Base-by-base conservation (phyloP, 2,329 filamentous ascomycete species). In the Xylaria sp. region DNA sequence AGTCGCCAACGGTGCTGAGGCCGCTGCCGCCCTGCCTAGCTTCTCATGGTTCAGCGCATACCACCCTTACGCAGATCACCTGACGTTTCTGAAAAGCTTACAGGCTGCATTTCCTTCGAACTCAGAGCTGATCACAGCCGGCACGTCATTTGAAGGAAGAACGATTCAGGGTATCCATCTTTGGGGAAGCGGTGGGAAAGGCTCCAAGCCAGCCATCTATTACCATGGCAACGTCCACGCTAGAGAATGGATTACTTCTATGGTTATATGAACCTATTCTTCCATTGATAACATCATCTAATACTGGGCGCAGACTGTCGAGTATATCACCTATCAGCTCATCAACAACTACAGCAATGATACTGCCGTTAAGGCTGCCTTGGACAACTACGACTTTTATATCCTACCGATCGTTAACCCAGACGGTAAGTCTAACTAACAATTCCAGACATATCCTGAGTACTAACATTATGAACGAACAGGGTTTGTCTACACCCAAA, bases 111-210 rank as follows among this genome's bases (percentile, higher is more conserved):
- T 85, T 72, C 81, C 86, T 2, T 73, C 75, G 3, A 84, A 86
- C 69, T 82, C 86, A 18, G 83, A 86, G 74, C 80, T 87, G 60
- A 80, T 87, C 57, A 82, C 79, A 7, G 78, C 82, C 12, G 86
- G 86, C 4, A 81, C 77, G 5, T 86, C 85, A 1, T 80, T 80
- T 48, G 77, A 85, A 66, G 83, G 84, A 2, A 80, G 84, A 34
- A 69, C 78, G 67, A 92, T 94, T 57, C 87, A 88, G 15, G 92
- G 90, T 13, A 82, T 88, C 61, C 86, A 87, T 73, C 80, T 88
- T 67, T 88, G 82, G 80, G 86, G 86, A 63, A 81, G 76, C 67
- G 79, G 78, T 3, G 81, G 82, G 15, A 83, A 82, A 70, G 82
- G 81, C 28, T 80, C 77, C 48, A 86, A 85, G 77, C 84, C 84